phyloP scores from a whole-genome alignment of 176 grass and related monocot species.

The Oryza australiensis region DNA sequence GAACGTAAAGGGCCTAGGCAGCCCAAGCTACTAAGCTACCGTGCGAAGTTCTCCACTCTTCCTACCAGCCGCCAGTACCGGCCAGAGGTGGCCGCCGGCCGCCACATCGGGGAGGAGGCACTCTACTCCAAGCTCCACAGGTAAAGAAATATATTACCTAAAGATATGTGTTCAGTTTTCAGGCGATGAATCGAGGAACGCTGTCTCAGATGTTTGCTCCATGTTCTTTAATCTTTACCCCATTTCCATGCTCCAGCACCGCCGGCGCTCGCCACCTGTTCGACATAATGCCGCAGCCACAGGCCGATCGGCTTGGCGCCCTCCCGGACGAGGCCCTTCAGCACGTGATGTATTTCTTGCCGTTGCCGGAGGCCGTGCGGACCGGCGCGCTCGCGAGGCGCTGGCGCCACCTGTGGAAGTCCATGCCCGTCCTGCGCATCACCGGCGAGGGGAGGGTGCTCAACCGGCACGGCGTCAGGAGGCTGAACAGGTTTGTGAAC shows the following conservation, averaged over 20 bases:
- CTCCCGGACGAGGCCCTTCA: constrained; percentile 26
- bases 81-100: neutral
- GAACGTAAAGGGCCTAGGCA: neutral
- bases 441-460: neutral
- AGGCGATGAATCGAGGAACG: neutral
- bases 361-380: constrained; percentile 17
- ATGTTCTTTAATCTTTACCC: neutral
- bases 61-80: neutral
- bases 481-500: constrained; percentile 15
- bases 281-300: neutral
- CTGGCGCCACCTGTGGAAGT: constrained; percentile 41
- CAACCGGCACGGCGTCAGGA: neutral
- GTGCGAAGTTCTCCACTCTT: neutral
- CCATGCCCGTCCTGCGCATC: constrained; percentile 15
- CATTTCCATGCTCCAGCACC: neutral
- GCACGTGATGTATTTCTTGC: constrained; percentile 27
- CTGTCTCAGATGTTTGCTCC: neutral
- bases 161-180: neutral
- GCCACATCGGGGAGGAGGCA: neutral
- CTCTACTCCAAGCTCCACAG: neutral
- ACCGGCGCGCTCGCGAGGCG: neutral
- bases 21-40: neutral
- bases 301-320: neutral
- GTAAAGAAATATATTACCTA: neutral
- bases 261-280: constrained; percentile 18